Evolutionary conservation across 2,329 filamentous ascomycete genomes (phyloP).

Genomic region (Phoma sp.): DNA sequence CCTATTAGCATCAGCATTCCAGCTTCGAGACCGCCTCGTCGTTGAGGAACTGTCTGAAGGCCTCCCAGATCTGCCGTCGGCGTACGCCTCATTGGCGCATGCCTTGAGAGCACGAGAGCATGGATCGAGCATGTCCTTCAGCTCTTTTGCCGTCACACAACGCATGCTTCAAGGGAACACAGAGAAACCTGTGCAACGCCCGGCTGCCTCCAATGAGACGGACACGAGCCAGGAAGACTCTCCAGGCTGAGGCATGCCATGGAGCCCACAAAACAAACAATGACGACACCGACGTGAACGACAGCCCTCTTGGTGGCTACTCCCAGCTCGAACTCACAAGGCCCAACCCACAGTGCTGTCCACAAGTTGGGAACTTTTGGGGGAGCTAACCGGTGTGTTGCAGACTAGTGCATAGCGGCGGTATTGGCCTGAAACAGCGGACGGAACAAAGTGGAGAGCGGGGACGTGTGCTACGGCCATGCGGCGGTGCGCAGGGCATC

Average conservation of each 20-base stretch:
- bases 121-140: constrained; percentile 26
- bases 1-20: neutral
- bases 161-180: constrained; percentile 32
- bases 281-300: constrained; percentile 5
- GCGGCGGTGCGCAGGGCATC: constrained; percentile 22
- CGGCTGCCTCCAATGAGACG: constrained; percentile 18
- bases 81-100: neutral
- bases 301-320: neutral
- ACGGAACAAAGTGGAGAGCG: constrained; percentile 23
- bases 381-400: constrained; percentile 30
- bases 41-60: neutral
- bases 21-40: neutral
- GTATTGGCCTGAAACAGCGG: constrained; percentile 36
- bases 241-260: constrained; percentile 17
- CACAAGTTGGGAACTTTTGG: neutral
- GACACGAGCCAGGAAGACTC: constrained; percentile 2
- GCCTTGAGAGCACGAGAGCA: neutral
- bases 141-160: constrained; percentile 27
- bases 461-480: constrained; percentile 16
- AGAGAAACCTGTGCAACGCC: constrained; percentile 22
- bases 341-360: neutral
- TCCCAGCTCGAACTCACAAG: neutral
- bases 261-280: constrained; percentile 6
- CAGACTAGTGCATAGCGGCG: constrained; percentile 19
- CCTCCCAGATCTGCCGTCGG: neutral